Conservation (phyloP, 2,329 filamentous ascomycete species). For the Fusarium sp. region DNA sequence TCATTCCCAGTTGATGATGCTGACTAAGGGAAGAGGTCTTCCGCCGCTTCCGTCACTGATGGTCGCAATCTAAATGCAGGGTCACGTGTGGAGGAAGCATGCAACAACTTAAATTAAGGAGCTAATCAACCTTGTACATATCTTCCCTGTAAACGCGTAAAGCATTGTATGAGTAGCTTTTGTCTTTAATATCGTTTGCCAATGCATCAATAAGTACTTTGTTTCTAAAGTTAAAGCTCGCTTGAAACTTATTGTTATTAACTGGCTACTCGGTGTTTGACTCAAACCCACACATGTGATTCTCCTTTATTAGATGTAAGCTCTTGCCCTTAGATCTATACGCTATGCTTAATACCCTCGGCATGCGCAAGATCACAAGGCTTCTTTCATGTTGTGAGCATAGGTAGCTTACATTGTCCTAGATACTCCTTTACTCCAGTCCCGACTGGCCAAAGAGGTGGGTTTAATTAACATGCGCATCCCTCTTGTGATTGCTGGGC, state of each 20-base stretch:
- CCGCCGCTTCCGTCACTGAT: not conserved
- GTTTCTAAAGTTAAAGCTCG: not conserved
- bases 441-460: constrained; percentile 22
- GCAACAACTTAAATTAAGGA: constrained; percentile 2
- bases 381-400: constrained; percentile 32
- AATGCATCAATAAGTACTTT: not conserved
- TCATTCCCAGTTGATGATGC: not conserved
- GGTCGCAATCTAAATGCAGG: not conserved
- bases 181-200: not conserved
- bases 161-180: not conserved
- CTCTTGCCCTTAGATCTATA: constrained; percentile 46
- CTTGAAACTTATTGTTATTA: not conserved
- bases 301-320: constrained; percentile 52
- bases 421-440: constrained; percentile 44
- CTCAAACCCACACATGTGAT: constrained; percentile 9
- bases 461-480: constrained; percentile 62
- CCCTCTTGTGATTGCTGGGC: constrained; percentile 78
- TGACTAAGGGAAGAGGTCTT: not conserved
- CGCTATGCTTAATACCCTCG: constrained; percentile 51
- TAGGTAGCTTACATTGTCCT: constrained; percentile 36
- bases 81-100: not conserved
- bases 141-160: not conserved
- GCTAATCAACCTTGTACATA: constrained; percentile 23
- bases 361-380: constrained; percentile 32
- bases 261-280: not conserved